phyloP scores from a whole-genome alignment of 495 filamentous ascomycete genomes.

The Lindgomyces ingoldianus region DNA sequence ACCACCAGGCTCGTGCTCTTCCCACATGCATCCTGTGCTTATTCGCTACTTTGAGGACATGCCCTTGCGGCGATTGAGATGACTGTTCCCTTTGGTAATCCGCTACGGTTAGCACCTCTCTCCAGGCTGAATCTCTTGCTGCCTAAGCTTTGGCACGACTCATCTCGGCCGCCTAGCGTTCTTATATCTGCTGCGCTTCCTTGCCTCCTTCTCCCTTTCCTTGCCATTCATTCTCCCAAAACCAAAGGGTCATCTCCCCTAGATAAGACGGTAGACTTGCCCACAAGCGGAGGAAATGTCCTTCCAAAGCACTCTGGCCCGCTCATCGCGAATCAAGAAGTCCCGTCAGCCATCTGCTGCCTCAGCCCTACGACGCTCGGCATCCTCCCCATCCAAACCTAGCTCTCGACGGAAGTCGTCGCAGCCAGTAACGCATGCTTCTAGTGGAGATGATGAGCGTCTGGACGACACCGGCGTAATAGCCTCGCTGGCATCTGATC shows the following conservation, averaged over 20 bases:
- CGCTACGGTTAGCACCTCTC: not conserved
- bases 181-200: too few species aligned
- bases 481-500: slow-evolving; percentile 53
- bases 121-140: not conserved
- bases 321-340: slow-evolving; percentile 30
- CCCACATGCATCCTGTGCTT: not conserved
- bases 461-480: slow-evolving; percentile 60
- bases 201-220: too few species aligned
- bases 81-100: not conserved
- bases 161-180: too few species aligned
- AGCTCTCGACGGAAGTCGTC: slow-evolving; percentile 36
- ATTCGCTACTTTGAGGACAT: not conserved
- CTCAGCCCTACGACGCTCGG: slow-evolving; percentile 18
- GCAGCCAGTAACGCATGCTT: not conserved
- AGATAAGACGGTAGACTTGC: too few species aligned
- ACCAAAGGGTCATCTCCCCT: too few species aligned
- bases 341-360: slow-evolving; percentile 7
- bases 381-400: slow-evolving; percentile 21
- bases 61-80: not conserved
- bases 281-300: slow-evolving; percentile 20
- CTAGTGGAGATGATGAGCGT: slow-evolving; percentile 45
- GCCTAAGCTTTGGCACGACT: too few species aligned
- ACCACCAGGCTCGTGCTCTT: not conserved
- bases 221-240: too few species aligned
- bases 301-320: slow-evolving; percentile 30